phyloP scores from a whole-genome alignment of 306 rosid genomes.

The Rosa lucieae region DNA sequence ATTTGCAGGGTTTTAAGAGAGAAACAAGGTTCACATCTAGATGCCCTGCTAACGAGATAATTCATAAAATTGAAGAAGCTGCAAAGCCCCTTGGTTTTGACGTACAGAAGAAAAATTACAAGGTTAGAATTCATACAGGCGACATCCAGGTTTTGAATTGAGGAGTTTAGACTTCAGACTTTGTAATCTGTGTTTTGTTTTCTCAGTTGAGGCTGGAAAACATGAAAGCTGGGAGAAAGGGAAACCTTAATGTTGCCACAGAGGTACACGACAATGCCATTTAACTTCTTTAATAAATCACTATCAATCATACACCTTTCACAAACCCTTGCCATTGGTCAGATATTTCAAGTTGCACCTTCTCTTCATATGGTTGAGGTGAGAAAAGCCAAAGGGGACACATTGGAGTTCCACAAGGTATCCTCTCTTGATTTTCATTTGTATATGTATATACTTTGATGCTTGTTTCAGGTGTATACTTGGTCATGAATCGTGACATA shows the following conservation, averaged over 20 bases:
- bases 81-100: conserved; percentile 98
- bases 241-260: conserved; percentile 96
- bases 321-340: conserved; percentile 11
- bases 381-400: conserved; percentile 96
- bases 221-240: conserved; percentile 93
- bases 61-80: conserved; percentile 91
- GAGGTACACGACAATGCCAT: conserved; percentile 48
- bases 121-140: conserved; percentile 47
- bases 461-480: background rate
- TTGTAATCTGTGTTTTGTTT: background rate
- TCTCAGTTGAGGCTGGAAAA: conserved; percentile 90
- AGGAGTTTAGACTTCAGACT: background rate
- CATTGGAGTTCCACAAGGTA: conserved; percentile 97
- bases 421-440: conserved; percentile 1
- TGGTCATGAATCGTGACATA: background rate
- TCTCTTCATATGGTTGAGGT: conserved; percentile 98
- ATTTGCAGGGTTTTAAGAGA: conserved; percentile 76
- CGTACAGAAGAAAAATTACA: conserved; percentile 93
- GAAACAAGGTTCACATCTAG: conserved; percentile 97
- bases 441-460: background rate
- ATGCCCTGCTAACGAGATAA: conserved; percentile 84
- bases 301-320: background rate
- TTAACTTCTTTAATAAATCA: background rate
- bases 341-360: conserved; percentile 99
- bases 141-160: conserved; percentile 6